phyloP scores from a whole-genome alignment of 805 yeast species.

The Candida golubevii region DNA sequence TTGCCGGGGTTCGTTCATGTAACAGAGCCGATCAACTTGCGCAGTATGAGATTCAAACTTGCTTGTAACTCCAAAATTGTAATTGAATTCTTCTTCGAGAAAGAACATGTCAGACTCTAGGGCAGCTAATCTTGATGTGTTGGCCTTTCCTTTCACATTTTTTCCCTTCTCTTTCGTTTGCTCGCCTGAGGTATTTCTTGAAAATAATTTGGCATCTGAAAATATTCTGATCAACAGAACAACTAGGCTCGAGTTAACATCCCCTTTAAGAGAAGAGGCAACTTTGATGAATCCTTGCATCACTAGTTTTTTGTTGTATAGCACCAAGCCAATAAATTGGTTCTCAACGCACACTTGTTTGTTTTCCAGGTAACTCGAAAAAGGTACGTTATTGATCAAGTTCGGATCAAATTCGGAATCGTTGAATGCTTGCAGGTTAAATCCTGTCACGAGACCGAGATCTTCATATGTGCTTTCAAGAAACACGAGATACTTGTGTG shows the following conservation, averaged over 20 bases:
- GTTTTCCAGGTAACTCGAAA: slow-evolving; percentile 20
- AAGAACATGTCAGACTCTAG: slow-evolving; percentile 22
- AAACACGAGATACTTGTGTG: slow-evolving; percentile 38
- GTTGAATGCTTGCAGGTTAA: slow-evolving; percentile 25
- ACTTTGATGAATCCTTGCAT: slow-evolving; percentile 33
- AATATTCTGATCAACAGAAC: slow-evolving; percentile 35
- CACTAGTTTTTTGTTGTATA: slow-evolving; percentile 35
- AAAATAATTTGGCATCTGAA: slow-evolving; percentile 34
- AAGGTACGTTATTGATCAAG: slow-evolving; percentile 27
- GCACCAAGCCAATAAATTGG: slow-evolving; percentile 29
- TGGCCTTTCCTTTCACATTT: slow-evolving; percentile 14
- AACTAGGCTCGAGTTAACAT: slow-evolving; percentile 40
- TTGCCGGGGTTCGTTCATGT: not conserved
- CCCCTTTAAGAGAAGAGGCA: slow-evolving; percentile 30
- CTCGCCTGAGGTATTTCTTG: slow-evolving; percentile 9
- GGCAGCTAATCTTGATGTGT: slow-evolving; percentile 18
- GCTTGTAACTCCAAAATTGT: slow-evolving; percentile 52
- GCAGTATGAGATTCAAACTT: slow-evolving; percentile 25
- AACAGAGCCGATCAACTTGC: slow-evolving; percentile 2
- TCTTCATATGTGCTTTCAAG: slow-evolving; percentile 34
- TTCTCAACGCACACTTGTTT: slow-evolving; percentile 22
- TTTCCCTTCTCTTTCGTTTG: slow-evolving; percentile 19
- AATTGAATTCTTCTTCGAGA: slow-evolving; percentile 46
- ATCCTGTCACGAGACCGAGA: slow-evolving; percentile 32
- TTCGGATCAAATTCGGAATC: slow-evolving; percentile 28